Conservation (phyloP, 257 asterid genomes). For the Marsdenia floribunda region DNA sequence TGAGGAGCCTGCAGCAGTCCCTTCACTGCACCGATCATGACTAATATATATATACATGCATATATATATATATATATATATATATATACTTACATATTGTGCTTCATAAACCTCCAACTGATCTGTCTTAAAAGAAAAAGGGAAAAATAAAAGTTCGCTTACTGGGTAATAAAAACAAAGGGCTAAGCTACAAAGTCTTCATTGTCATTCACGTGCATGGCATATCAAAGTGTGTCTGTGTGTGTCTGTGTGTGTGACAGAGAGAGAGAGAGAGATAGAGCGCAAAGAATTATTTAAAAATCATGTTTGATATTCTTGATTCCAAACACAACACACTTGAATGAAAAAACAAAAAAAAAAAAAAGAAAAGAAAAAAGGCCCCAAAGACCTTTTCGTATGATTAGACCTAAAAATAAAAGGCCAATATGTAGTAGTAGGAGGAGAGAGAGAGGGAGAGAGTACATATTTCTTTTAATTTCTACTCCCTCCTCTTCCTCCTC, state of each 20-base stretch:
- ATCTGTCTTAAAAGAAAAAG: constrained; percentile 5
- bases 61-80: too few relatives aligned
- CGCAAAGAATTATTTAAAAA: not conserved
- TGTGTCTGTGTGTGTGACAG: not conserved
- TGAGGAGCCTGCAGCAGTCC: constrained; percentile 18
- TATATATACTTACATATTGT: not conserved
- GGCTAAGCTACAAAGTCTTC: constrained; percentile 71
- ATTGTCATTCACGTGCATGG: constrained; percentile 75
- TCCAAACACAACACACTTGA: constrained; percentile 50
- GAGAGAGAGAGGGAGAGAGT: too few relatives aligned
- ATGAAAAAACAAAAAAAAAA: too few relatives aligned
- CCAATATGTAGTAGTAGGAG: constrained; percentile 32
- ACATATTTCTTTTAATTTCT: not conserved
- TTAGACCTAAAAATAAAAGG: constrained; percentile 35
- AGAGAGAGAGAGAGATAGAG: not conserved
- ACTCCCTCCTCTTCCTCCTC: constrained; percentile 1
- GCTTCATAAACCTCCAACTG: constrained; percentile 16
- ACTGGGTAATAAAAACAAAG: constrained; percentile 51
- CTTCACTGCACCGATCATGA: constrained; percentile 26
- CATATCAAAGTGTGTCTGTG: constrained; percentile 18
- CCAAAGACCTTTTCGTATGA: constrained; percentile 74
- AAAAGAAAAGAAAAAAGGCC: constrained; percentile 64
- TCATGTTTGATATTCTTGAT: constrained; percentile 18
- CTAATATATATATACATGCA: too few relatives aligned
- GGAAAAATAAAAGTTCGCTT: constrained; percentile 4